These are phyloP conservation scores for Trifolium repens DNA, from an alignment of 306 rosid species.

Conservation along the genomic window DNA sequence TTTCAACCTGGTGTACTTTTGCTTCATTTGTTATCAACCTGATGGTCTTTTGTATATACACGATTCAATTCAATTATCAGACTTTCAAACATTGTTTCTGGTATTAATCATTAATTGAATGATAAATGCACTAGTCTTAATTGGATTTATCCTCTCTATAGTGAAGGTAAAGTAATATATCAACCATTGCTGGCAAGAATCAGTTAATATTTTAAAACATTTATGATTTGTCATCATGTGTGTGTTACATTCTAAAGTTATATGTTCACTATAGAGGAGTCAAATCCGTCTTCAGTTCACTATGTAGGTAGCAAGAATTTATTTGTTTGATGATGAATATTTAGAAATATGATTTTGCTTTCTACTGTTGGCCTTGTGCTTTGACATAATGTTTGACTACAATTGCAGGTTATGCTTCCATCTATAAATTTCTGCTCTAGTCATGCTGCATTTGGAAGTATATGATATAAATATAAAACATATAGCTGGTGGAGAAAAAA, in stretches of 20 bases:
- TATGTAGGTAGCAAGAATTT: conserved; percentile 7
- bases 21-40: conserved; percentile 6
- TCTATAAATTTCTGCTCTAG: conserved; percentile 55
- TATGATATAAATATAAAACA: conserved; percentile 36
- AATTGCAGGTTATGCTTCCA: conserved; percentile 64
- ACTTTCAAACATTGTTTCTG: background rate
- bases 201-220: background rate
- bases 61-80: background rate
- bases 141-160: background rate
- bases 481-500: conserved; percentile 37
- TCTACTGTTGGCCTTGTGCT: conserved; percentile 41
- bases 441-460: conserved; percentile 52
- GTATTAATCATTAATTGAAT: conserved; percentile 26
- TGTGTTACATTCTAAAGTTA: background rate
- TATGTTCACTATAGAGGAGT: background rate
- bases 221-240: background rate
- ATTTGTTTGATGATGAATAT: conserved; percentile 34
- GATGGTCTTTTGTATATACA: conserved; percentile 16
- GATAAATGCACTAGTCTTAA: conserved; percentile 27
- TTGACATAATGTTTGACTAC: conserved; percentile 59
- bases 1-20: background rate
- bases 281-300: conserved; percentile 9
- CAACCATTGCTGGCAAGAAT: background rate
- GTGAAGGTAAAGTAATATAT: conserved; percentile 11
- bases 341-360: conserved; percentile 28